Evolutionary conservation across 2,329 filamentous ascomycete genomes (phyloP).

Genomic region (Colletotrichum tamarilloi): DNA sequence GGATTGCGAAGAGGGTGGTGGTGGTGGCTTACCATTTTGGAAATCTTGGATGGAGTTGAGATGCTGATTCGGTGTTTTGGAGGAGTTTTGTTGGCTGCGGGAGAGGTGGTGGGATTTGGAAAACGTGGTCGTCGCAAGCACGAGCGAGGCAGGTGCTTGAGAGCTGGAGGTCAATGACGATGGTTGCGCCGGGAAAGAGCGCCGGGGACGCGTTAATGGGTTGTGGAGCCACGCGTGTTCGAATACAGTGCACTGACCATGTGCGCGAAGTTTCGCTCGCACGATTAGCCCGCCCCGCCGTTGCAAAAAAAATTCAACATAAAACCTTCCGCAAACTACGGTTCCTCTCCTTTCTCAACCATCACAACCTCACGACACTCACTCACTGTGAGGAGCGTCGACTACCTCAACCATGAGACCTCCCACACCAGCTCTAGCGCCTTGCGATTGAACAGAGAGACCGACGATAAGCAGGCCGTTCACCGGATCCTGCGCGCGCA

Average conservation of each 20-base stretch:
- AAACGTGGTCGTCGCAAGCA: background rate
- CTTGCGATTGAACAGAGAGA: background rate
- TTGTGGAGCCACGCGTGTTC: background rate
- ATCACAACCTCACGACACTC: background rate
- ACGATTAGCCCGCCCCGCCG: conserved; percentile 12
- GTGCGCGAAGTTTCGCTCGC: background rate
- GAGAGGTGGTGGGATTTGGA: no score
- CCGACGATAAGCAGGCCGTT: background rate
- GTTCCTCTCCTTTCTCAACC: background rate
- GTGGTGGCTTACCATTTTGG: background rate
- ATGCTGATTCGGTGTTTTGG: background rate
- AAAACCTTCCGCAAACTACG: background rate
- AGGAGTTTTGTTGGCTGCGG: no score
- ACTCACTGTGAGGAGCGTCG: background rate
- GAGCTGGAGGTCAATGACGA: conserved; percentile 22
- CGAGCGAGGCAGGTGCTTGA: background rate
- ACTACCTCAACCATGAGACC: background rate
- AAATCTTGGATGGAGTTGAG: background rate
- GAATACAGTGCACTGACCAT: background rate
- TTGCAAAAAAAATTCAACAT: background rate
- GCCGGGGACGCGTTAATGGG: conserved; percentile 32
- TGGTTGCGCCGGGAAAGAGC: background rate
- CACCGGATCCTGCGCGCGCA: background rate
- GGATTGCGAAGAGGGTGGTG: no score
- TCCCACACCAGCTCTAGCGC: background rate